Evolutionary conservation across 139 green algal genomes (phyloP).

Genomic region (Yamagishiella unicocca): DNA sequence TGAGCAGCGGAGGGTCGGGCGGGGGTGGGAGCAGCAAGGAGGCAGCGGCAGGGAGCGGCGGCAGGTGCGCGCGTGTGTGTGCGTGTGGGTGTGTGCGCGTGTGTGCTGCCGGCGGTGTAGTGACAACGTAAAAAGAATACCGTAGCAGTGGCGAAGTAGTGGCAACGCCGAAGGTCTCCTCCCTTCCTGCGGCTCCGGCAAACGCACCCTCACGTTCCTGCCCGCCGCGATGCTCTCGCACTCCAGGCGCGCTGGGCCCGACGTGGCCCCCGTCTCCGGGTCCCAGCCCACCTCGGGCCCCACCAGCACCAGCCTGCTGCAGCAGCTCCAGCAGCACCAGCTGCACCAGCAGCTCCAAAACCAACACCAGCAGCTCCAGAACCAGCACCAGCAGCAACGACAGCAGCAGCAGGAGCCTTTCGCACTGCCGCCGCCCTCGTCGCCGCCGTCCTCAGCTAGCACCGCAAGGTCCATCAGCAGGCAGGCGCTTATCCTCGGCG

Average conservation of each 20-base stretch:
- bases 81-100: too few relatives aligned
- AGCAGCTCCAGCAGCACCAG: constrained; percentile 11
- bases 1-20: neutral
- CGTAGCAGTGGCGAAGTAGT: too few relatives aligned
- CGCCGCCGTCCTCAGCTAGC: neutral
- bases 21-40: neutral
- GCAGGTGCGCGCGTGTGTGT: neutral
- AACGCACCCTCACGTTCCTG: too few relatives aligned
- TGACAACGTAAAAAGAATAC: too few relatives aligned
- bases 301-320: neutral
- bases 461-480: neutral
- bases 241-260: too few relatives aligned
- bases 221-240: too few relatives aligned
- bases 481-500: constrained; percentile 25
- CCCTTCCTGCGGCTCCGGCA: too few relatives aligned
- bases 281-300: too few relatives aligned
- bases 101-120: too few relatives aligned
- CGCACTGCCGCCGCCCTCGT: neutral
- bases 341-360: neutral
- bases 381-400: neutral
- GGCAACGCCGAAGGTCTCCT: too few relatives aligned
- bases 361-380: neutral
- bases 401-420: neutral
- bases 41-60: neutral
- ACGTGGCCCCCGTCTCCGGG: too few relatives aligned